A percentile compares a stretch with the other conserved stretches of the same genome.
These are phyloP conservation scores for Rubus idaeus DNA, from an alignment of 306 rosid species.

Conservation along the genomic window DNA sequence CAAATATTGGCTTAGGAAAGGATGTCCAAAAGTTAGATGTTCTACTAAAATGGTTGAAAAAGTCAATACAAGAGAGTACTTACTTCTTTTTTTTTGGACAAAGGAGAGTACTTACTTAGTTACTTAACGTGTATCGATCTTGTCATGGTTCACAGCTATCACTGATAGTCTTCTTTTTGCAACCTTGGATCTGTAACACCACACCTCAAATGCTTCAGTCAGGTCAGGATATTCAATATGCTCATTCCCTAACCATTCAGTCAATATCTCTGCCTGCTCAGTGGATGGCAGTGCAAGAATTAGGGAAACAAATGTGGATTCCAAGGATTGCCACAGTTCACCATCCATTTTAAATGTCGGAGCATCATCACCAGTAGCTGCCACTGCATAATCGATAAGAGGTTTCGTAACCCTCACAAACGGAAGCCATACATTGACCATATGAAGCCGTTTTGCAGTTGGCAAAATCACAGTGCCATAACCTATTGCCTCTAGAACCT, in stretches of 20 bases:
- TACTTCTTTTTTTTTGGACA: too few species aligned
- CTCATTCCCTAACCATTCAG: constrained; percentile 65
- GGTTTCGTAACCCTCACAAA: constrained; percentile 86
- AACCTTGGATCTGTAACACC: constrained; percentile 89
- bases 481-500: constrained; percentile 78
- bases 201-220: constrained; percentile 84
- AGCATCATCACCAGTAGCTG: constrained; percentile 34
- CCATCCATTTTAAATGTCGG: constrained; percentile 50
- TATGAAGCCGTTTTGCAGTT: constrained; percentile 59
- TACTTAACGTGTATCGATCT: constrained; percentile 41
- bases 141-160: constrained; percentile 48
- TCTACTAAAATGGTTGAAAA: constrained; percentile 16
- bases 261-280: constrained; percentile 82
- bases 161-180: constrained; percentile 72
- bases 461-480: constrained; percentile 76
- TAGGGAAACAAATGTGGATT: constrained; percentile 70
- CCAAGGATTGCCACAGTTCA: constrained; percentile 83
- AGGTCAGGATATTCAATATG: constrained; percentile 75
- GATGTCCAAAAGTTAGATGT: not conserved
- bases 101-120: too few species aligned
- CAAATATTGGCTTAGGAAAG: constrained; percentile 23
- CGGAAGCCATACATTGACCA: constrained; percentile 85
- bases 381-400: constrained; percentile 48
- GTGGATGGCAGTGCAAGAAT: constrained; percentile 82
- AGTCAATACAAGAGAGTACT: constrained; percentile 31